A percentile compares a stretch with the other conserved stretches of the same genome.
Evolutionary conservation across 2,329 filamentous ascomycete genomes (phyloP).

Genomic region (Ascochyta pisi): DNA sequence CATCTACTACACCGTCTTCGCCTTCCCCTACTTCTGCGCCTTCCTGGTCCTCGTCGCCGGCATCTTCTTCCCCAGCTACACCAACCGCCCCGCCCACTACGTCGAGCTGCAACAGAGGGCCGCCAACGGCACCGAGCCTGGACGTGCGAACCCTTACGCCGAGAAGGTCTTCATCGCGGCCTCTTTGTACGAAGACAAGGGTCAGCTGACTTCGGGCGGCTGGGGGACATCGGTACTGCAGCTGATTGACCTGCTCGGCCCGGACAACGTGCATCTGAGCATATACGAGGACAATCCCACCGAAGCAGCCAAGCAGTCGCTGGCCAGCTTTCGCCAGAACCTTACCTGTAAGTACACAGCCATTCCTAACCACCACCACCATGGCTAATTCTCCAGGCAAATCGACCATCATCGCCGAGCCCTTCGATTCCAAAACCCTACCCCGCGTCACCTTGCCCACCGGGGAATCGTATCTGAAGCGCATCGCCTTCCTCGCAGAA

Average conservation of each 20-base stretch:
- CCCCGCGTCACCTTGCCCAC: slow-evolving; percentile 68
- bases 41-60: slow-evolving; percentile 53
- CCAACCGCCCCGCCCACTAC: slow-evolving; percentile 61
- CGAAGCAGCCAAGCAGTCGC: slow-evolving; percentile 60
- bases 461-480: slow-evolving; percentile 69
- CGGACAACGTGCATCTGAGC: slow-evolving; percentile 72
- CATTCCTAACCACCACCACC: not conserved
- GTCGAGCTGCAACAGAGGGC: slow-evolving; percentile 49
- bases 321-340: slow-evolving; percentile 61
- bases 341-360: slow-evolving; percentile 50
- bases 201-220: slow-evolving; percentile 65
- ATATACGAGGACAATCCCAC: slow-evolving; percentile 77
- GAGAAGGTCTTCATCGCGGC: slow-evolving; percentile 78
- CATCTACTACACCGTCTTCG: slow-evolving; percentile 42
- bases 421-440: slow-evolving; percentile 64
- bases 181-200: slow-evolving; percentile 70
- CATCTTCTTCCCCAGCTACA: slow-evolving; percentile 64
- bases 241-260: slow-evolving; percentile 70
- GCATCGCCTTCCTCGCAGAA: slow-evolving; percentile 76
- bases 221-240: slow-evolving; percentile 69
- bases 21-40: slow-evolving; percentile 41
- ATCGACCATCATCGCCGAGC: slow-evolving; percentile 63
- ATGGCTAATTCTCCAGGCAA: slow-evolving; percentile 46
- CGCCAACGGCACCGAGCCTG: slow-evolving; percentile 31
- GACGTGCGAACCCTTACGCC: slow-evolving; percentile 59